Evolutionary conservation across 2,329 filamentous ascomycete genomes (phyloP), one percentile per base, ranked within the genome.

Genomic region (Neonectria neomacrospora): DNA sequence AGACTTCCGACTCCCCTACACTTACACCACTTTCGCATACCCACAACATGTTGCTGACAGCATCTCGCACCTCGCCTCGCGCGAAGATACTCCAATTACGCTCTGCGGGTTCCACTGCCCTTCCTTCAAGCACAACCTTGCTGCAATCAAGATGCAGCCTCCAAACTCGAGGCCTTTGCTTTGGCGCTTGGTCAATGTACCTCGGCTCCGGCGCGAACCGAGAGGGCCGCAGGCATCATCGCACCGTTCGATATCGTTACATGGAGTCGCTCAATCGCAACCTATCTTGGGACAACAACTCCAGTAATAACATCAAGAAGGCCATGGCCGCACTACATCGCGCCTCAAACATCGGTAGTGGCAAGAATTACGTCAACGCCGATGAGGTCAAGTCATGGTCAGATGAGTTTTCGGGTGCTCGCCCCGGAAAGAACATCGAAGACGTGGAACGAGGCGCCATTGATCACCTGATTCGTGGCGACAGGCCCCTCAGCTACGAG

Each of bases 131-230:
- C 12, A n/a, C 63, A 34, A 61, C 58, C 3, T 45, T 57, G 10
- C 28, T 72, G 18, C 67, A 67, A 41, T 65, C 67, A 22, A 67
- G 56, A 54, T 68, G 64, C 52, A 45, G 66, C 10, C 56, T 65
- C 16, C 74, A 75, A 57, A 63, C 45, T 68, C 82, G 86, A 37
- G 72, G 71, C 37, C 85, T 86, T 64, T 82, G 84, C 63, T 81
- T 87, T 62, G 81, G 79, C 54, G 67, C 80, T 18, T 86, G 84
- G 81, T 78, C 80, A 8, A 79, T 77, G 30, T 79, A 79, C 47
- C 67, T 80, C 28, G 80, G 84, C 65, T 73, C 76, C 14, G 77
- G 81, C 18, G 75, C 77, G 18, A 28, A 32, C 20, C 77, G 80
- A 41, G 81, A 85, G 54, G 64, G 80, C 30, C 80, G 80, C 54